Percentiles rank a stretch among this genome's conserved stretches.
Conservation (phyloP, 1,284 basidiomycete species). For the Sanghuangporus sanghuang region DNA sequence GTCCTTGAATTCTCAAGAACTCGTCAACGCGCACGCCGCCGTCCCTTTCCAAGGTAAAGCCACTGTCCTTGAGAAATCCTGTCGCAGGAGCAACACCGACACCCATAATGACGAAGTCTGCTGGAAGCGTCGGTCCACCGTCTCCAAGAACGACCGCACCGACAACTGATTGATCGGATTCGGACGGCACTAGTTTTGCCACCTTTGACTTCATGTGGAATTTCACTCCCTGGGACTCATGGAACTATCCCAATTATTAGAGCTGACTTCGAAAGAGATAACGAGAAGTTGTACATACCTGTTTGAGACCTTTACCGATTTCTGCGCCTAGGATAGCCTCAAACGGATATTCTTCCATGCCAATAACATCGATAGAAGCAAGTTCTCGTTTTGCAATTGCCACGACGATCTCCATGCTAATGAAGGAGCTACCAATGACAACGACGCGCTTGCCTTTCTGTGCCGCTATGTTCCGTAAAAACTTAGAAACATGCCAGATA, state of each 20-base stretch:
- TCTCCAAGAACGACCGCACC: conserved; percentile 66
- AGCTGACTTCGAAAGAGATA: neutral
- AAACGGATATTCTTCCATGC: conserved; percentile 83
- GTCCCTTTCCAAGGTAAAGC: conserved; percentile 70
- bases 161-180: conserved; percentile 39
- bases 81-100: conserved; percentile 89
- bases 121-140: conserved; percentile 58
- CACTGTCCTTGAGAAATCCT: conserved; percentile 69
- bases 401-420: conserved; percentile 87
- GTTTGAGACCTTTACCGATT: conserved; percentile 76
- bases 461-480: conserved; percentile 33
- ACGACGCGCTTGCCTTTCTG: conserved; percentile 75
- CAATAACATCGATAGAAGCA: conserved; percentile 76
- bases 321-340: conserved; percentile 77
- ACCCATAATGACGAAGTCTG: conserved; percentile 84
- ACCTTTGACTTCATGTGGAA: conserved; percentile 79
- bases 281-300: conserved; percentile 38
- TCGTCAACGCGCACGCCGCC: conserved; percentile 83
- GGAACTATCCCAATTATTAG: conserved; percentile 42
- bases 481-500: conserved; percentile 5
- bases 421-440: conserved; percentile 89
- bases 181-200: conserved; percentile 65
- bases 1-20: conserved; percentile 62
- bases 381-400: conserved; percentile 74
- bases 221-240: conserved; percentile 76